Conservation (phyloP, 1,284 basidiomycete genomes). For the Ceratobasidium sp. region DNA sequence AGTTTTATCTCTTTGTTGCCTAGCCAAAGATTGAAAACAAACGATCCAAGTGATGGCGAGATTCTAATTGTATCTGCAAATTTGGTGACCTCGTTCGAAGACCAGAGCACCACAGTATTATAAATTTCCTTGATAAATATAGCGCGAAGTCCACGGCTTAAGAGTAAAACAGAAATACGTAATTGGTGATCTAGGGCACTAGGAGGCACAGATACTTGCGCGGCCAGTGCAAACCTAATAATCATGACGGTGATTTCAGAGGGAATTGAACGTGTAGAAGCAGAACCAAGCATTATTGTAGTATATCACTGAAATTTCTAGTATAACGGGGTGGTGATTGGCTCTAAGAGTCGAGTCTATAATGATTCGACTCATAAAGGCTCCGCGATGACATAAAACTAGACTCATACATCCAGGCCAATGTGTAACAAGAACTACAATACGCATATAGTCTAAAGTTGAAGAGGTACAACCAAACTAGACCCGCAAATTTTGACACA, state of each 20-base stretch:
- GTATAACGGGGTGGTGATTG: no score
- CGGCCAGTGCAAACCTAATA: background rate
- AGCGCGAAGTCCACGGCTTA: background rate
- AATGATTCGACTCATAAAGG: no score
- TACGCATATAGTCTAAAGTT: no score
- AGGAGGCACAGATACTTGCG: background rate
- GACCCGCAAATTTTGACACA: no score
- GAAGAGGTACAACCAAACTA: no score
- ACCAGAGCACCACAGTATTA: background rate
- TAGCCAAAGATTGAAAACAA: background rate
- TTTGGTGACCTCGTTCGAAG: background rate
- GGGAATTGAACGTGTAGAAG: no score
- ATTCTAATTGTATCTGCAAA: background rate
- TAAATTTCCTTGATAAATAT: background rate
- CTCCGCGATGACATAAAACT: no score
- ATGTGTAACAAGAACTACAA: no score
- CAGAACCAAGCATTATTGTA: no score
- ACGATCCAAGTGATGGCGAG: background rate
- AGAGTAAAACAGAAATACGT: background rate
- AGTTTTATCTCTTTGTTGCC: background rate
- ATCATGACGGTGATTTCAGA: background rate
- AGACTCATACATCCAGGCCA: no score
- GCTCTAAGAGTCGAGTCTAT: no score
- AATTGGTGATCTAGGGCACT: background rate
- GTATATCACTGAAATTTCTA: no score